Evolutionary conservation across 202 grass and related monocot genomes (phyloP).

Genomic region (Thinopyrum obtusiflorum): DNA sequence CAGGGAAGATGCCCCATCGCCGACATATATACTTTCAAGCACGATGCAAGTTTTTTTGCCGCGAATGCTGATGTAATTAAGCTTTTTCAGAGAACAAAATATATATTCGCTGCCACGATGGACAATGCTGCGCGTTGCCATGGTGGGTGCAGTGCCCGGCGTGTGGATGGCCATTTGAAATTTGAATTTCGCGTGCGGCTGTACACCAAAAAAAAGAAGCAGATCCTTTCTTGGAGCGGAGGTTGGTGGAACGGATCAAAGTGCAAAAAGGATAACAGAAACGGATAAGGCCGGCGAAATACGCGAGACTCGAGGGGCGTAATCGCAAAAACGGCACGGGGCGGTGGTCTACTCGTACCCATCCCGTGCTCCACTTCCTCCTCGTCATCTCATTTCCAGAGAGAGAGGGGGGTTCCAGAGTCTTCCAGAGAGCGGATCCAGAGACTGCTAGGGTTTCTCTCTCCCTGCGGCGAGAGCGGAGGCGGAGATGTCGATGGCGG

Average conservation of each 20-base stretch:
- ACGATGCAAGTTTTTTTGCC: too few relatives aligned
- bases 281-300: not conserved
- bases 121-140: too few relatives aligned
- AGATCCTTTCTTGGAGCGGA: not conserved
- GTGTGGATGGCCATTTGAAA: too few relatives aligned
- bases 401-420: not conserved
- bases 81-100: too few relatives aligned
- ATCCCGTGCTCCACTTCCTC: not conserved
- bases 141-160: too few relatives aligned
- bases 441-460: conserved; percentile 27
- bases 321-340: not conserved
- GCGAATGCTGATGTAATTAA: too few relatives aligned
- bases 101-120: too few relatives aligned
- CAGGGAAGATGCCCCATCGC: too few relatives aligned
- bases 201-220: too few relatives aligned
- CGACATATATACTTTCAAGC: too few relatives aligned
- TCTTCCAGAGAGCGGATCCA: conserved; percentile 6
- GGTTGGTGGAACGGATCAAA: not conserved
- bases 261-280: not conserved
- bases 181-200: too few relatives aligned
- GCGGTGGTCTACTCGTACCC: not conserved
- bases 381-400: not conserved
- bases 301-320: not conserved
- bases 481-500: not conserved
- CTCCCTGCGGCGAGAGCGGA: too few relatives aligned